Evolutionary conservation across 2,329 filamentous ascomycete genomes (phyloP).

Genomic region (Dryadomyces quercus-mongolicae): DNA sequence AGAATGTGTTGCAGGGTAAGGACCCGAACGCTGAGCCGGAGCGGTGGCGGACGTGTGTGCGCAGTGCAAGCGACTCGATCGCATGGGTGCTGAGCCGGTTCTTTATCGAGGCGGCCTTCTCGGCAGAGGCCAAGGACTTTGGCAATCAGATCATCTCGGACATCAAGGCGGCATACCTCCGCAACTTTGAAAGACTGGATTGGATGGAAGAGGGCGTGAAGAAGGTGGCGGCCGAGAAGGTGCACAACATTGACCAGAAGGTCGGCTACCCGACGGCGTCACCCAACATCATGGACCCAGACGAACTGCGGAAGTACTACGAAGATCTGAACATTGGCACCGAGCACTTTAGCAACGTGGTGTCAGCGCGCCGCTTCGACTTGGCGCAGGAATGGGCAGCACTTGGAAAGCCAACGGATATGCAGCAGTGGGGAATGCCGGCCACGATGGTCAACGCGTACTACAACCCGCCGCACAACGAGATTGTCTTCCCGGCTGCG

Average conservation of each 20-base stretch:
- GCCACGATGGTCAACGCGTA: constrained; percentile 54
- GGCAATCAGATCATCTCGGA: constrained; percentile 59
- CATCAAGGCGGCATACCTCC: constrained; percentile 53
- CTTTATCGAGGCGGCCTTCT: constrained; percentile 57
- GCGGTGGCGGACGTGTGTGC: constrained; percentile 54
- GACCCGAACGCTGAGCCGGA: constrained; percentile 50
- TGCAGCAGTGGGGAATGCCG: constrained; percentile 47
- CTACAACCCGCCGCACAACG: constrained; percentile 52
- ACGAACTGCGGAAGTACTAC: constrained; percentile 45
- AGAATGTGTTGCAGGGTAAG: constrained; percentile 45
- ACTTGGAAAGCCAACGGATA: constrained; percentile 47
- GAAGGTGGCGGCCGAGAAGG: constrained; percentile 48
- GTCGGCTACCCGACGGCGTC: constrained; percentile 51
- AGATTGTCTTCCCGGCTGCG: constrained; percentile 57
- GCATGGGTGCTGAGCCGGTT: constrained; percentile 61
- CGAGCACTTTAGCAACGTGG: constrained; percentile 44
- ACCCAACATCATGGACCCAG: constrained; percentile 48
- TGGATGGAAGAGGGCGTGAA: constrained; percentile 56
- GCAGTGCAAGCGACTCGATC: constrained; percentile 30
- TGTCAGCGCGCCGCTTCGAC: constrained; percentile 36
- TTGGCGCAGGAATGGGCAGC: constrained; percentile 40
- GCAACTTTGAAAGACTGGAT: constrained; percentile 42
- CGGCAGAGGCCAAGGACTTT: constrained; percentile 51
- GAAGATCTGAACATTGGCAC: constrained; percentile 34
- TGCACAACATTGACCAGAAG: constrained; percentile 55